Base-by-base conservation (phyloP, 805 yeast genomes). In the Jamesozyma lodderae region DNA sequence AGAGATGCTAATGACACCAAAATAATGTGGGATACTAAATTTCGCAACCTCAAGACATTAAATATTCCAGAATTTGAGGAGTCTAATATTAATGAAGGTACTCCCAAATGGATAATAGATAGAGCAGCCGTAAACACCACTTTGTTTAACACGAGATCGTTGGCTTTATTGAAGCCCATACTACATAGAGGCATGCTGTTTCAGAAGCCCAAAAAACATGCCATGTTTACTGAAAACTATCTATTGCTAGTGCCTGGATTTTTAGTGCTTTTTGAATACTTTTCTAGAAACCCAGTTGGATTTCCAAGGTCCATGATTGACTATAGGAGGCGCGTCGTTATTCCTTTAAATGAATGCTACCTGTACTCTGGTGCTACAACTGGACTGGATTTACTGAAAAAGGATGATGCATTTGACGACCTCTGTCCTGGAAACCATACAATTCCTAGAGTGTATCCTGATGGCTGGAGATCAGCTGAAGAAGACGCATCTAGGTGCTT, bases 381-480 rank as follows among this genome's bases (percentile, higher is more conserved):
- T 2, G 69, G 67, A 10, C 52, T 68, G 24, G 87, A 80, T 45
- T 61, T 86, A 20, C 53, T 79, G 22, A 51, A 58, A 9, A 58
- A 73, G 10, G 71, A 66, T 35, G 60, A 55, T 17, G 70, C 68
- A 19, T 59, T 67, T 32, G 75, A 77, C 40, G 62, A 63, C 3
- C 54, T 60, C 16, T 60, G 69, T 40, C 80, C 82, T 0, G 83
- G 80, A 0, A 68, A 66, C 4, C 68, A 70, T 34, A 61, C 78
- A 0, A 53, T 81, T 22, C 95, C 96, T 0, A 64, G 94, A 25
- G 64, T 81, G 0, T 87, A 82, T 52, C 61, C 70, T 1, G 94
- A 87, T 59, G 96, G 96, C 0, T 81, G 94, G 86, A 72, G 69
- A 45, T 80, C 94, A 2, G 66, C 75, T 7, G 97, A 90, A 50